Percentiles rank a stretch among this genome's conserved stretches.
Conservation (phyloP, 805 yeast species). For the Candida dajiaensis region DNA sequence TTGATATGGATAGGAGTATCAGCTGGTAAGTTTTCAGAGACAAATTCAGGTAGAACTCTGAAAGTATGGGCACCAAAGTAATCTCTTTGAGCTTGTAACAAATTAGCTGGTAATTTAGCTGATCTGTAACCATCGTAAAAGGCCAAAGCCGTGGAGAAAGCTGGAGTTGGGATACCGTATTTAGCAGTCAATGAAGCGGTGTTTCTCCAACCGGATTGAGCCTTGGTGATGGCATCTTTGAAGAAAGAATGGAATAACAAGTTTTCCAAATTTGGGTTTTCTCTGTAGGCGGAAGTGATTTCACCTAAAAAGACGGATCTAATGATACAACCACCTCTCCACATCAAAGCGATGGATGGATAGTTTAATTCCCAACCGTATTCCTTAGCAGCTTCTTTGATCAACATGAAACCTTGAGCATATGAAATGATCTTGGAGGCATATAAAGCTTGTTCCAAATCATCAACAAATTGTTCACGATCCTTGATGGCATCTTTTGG, state of each 20-base stretch:
- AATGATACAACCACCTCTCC: slow-evolving; percentile 99
- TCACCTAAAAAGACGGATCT: slow-evolving; percentile 98
- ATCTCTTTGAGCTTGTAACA: slow-evolving; percentile 99
- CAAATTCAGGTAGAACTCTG: slow-evolving; percentile 85
- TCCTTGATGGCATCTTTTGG: slow-evolving; percentile 62
- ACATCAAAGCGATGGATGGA: slow-evolving; percentile 98
- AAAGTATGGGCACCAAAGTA: slow-evolving; percentile 99
- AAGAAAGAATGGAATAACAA: slow-evolving; percentile 94
- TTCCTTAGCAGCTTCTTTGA: slow-evolving; percentile 96
- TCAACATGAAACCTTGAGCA: slow-evolving; percentile 99
- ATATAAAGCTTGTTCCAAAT: slow-evolving; percentile 95
- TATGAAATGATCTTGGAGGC: slow-evolving; percentile 98
- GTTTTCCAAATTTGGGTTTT: slow-evolving; percentile 90
- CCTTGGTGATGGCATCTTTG: slow-evolving; percentile 83
- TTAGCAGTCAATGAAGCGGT: slow-evolving; percentile 71
- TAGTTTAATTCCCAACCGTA: slow-evolving; percentile 96
- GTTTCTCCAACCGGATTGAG: slow-evolving; percentile 94
- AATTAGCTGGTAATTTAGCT: slow-evolving; percentile 91
- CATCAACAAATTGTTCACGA: slow-evolving; percentile 80
- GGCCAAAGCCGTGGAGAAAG: slow-evolving; percentile 92
- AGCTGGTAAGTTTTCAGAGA: slow-evolving; percentile 68
- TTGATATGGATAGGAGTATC: slow-evolving; percentile 87
- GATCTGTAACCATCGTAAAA: slow-evolving; percentile 99
- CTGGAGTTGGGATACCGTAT: slow-evolving; percentile 96
- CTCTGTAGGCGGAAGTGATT: slow-evolving; percentile 93